Percentiles rank a stretch among this genome's conserved stretches.
phyloP scores from a whole-genome alignment of 1,139 yeast species.

The Eremothecium coryli region DNA sequence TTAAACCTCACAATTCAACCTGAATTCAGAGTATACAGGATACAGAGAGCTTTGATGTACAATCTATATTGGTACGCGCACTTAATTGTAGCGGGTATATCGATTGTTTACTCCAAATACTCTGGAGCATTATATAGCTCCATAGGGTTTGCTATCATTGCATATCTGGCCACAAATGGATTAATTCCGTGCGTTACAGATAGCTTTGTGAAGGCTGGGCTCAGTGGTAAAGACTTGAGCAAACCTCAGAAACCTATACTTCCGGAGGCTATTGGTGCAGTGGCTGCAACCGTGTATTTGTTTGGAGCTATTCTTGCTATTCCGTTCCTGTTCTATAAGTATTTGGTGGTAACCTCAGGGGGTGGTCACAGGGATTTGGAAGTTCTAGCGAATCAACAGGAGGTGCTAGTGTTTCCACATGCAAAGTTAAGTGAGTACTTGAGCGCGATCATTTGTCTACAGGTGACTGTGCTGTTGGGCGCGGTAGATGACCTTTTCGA shows the following conservation, averaged over 20 bases:
- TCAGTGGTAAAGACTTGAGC: conserved; percentile 74
- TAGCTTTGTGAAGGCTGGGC: conserved; percentile 65
- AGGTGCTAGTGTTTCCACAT: conserved; percentile 56
- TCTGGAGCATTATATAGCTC: conserved; percentile 35
- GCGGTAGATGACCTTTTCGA: conserved; percentile 92
- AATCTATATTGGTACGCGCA: neutral
- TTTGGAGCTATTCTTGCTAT: conserved; percentile 76
- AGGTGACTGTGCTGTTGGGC: conserved; percentile 78
- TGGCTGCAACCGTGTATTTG: conserved; percentile 72
- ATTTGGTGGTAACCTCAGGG: conserved; percentile 50
- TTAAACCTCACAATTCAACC: too few species aligned
- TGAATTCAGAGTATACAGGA: too few species aligned
- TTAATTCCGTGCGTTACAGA: conserved; percentile 62
- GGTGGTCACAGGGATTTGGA: conserved; percentile 45
- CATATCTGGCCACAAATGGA: conserved; percentile 48
- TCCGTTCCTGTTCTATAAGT: conserved; percentile 81
- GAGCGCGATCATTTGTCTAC: conserved; percentile 74
- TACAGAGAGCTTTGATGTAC: too few species aligned
- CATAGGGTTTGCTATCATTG: conserved; percentile 57
- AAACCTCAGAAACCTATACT: conserved; percentile 62
- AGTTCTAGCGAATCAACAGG: conserved; percentile 11
- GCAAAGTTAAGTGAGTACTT: conserved; percentile 76
- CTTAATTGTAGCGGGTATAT: conserved; percentile 2
- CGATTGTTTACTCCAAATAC: conserved; percentile 15
- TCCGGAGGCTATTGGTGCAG: conserved; percentile 89